Conservation (phyloP, 192 early-diverging fungal genomes). For the Linnemannia hyalina region DNA sequence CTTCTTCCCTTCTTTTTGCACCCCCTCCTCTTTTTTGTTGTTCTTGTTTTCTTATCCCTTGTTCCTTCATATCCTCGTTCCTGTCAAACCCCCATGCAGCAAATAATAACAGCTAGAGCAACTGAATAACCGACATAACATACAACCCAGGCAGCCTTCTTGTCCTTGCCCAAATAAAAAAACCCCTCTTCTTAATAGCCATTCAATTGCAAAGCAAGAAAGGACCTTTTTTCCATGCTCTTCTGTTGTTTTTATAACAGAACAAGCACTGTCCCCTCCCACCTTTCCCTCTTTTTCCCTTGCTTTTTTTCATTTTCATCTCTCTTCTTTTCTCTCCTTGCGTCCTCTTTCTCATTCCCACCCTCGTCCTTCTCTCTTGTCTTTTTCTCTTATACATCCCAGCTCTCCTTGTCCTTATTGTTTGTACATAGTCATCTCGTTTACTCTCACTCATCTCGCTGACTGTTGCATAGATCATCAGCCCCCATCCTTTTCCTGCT, state of each 20-base stretch:
- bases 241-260: background rate
- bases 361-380: background rate
- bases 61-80: no score
- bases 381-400: background rate
- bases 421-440: constrained; percentile 1
- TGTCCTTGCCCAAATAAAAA: no score
- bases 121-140: no score
- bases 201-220: background rate
- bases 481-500: background rate
- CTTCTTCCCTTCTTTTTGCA: no score
- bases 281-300: background rate
- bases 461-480: background rate
- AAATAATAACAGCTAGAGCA: no score
- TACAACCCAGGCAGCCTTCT: no score
- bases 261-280: background rate
- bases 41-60: no score
- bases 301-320: background rate
- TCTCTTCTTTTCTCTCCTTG: background rate
- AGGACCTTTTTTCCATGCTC: background rate
- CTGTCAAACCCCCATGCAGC: no score
- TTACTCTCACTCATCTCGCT: background rate
- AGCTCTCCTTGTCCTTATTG: background rate
- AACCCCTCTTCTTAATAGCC: no score
- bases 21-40: background rate
- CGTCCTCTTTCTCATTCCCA: background rate